Evolutionary conservation across 2,329 filamentous ascomycete species (phyloP).

Genomic region (Chrysosporium queenslandicum): DNA sequence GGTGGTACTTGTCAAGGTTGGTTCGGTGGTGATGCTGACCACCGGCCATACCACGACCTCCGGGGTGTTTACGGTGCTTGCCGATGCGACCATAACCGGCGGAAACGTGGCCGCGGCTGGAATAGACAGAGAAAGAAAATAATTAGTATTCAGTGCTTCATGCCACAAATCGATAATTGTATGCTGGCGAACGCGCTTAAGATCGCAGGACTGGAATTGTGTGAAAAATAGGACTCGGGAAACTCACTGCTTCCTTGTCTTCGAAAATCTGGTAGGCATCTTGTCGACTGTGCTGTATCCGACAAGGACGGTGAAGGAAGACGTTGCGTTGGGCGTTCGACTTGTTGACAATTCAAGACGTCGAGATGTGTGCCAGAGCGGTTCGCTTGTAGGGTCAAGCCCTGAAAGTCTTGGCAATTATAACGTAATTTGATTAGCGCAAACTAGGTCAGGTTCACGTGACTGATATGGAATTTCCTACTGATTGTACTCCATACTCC

Average conservation of each 20-base stretch:
- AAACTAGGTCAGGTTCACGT: no score
- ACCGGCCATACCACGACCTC: conserved; percentile 82
- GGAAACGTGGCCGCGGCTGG: conserved; percentile 91
- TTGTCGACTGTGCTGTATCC: conserved; percentile 35
- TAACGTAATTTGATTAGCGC: no score
- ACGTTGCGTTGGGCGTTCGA: conserved; percentile 27
- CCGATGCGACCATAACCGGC: conserved; percentile 97
- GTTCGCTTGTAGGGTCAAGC: conserved; percentile 15
- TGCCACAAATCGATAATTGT: neutral
- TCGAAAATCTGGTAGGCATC: conserved; percentile 44
- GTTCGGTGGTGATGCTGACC: conserved; percentile 98
- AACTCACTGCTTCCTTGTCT: conserved; percentile 43
- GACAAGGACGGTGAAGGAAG: conserved; percentile 32
- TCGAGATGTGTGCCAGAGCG: conserved; percentile 15
- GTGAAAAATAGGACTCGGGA: neutral
- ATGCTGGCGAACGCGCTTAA: neutral
- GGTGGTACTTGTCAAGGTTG: conserved; percentile 89
- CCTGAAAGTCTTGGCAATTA: conserved; percentile 11
- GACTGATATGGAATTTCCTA: no score
- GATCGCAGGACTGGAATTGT: neutral
- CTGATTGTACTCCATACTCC: no score
- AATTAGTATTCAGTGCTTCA: conserved; percentile 3
- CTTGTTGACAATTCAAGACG: conserved; percentile 14
- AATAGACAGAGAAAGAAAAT: conserved; percentile 13
- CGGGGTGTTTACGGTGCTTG: conserved; percentile 91